These are phyloP conservation scores for Pichia occidentalis DNA, from an alignment of 805 yeast genomes.

Conservation along the genomic window DNA sequence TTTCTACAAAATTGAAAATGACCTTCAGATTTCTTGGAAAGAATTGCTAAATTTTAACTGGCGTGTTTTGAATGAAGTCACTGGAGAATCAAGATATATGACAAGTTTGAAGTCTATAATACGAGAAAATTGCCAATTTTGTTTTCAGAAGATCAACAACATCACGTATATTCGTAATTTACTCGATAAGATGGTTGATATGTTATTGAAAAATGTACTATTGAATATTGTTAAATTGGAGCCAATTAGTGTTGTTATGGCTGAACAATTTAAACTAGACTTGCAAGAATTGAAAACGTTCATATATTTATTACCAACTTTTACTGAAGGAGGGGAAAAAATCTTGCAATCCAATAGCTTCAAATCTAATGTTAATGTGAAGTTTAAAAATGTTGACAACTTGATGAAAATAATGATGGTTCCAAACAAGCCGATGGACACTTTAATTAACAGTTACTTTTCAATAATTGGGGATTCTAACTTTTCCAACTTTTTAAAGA, in stretches of 20 bases:
- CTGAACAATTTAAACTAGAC: conserved; percentile 80
- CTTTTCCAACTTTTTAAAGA: conserved; percentile 54
- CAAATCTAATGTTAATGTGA: conserved; percentile 22
- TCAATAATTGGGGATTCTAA: conserved; percentile 60
- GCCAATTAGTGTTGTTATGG: conserved; percentile 62
- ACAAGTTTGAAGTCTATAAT: conserved; percentile 47
- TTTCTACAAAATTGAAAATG: conserved; percentile 50
- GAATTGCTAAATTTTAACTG: conserved; percentile 77
- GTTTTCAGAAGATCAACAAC: conserved; percentile 55
- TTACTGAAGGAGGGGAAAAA: conserved; percentile 33
- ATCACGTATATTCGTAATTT: conserved; percentile 66
- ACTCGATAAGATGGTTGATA: conserved; percentile 70
- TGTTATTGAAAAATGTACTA: conserved; percentile 48
- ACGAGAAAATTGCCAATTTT: conserved; percentile 37
- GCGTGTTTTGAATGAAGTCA: conserved; percentile 55
- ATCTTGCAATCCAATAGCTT: conserved; percentile 23
- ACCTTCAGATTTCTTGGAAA: conserved; percentile 69
- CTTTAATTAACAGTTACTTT: conserved; percentile 59
- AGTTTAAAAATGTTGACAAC: conserved; percentile 40
- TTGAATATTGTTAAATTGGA: conserved; percentile 52
- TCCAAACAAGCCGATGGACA: conserved; percentile 57
- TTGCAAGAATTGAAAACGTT: conserved; percentile 54
- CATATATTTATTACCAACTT: conserved; percentile 42
- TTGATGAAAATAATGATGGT: conserved; percentile 65
- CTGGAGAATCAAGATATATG: conserved; percentile 68